A percentile compares a stretch with the other conserved stretches of the same genome.
These are phyloP conservation scores for Peronospora farinosa DNA, from an alignment of 352 stramenopile species.

Conservation along the genomic window DNA sequence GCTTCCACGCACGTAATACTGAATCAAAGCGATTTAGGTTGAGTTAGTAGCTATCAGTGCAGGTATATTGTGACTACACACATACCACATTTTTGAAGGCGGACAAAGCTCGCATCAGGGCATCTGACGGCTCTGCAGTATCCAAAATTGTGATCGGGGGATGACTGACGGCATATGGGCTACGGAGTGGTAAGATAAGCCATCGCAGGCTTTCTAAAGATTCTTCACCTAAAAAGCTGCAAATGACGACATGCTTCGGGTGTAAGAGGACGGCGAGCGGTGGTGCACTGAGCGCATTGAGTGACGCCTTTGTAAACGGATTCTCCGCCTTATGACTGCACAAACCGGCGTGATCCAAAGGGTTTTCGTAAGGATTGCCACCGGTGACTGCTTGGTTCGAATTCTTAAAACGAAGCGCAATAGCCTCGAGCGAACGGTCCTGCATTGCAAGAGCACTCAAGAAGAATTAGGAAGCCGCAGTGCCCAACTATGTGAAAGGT, in stretches of 20 bases:
- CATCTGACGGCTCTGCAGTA: conserved; percentile 46
- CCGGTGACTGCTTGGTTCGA: conserved; percentile 28
- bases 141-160: conserved; percentile 80
- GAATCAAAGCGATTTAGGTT: background rate
- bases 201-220: conserved; percentile 68
- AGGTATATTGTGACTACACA: conserved; percentile 11
- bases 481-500: background rate
- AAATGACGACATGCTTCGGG: conserved; percentile 69
- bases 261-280: conserved; percentile 56
- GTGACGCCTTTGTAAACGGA: no score
- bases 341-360: conserved; percentile 23
- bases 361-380: conserved; percentile 44
- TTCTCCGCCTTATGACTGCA: conserved; percentile 2
- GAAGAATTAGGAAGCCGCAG: background rate
- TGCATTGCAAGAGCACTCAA: conserved; percentile 12
- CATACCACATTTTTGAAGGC: conserved; percentile 63
- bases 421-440: conserved; percentile 55
- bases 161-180: conserved; percentile 38
- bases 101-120: conserved; percentile 41
- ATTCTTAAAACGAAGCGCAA: conserved; percentile 43
- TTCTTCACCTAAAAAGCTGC: conserved; percentile 78
- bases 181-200: conserved; percentile 65
- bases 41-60: background rate
- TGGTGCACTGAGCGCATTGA: conserved; percentile 38
- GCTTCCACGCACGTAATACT: conserved; percentile 81